These are phyloP conservation scores for Penicillium sp. DNA, from an alignment of 2,329 filamentous ascomycete genomes.

Conservation along the genomic window DNA sequence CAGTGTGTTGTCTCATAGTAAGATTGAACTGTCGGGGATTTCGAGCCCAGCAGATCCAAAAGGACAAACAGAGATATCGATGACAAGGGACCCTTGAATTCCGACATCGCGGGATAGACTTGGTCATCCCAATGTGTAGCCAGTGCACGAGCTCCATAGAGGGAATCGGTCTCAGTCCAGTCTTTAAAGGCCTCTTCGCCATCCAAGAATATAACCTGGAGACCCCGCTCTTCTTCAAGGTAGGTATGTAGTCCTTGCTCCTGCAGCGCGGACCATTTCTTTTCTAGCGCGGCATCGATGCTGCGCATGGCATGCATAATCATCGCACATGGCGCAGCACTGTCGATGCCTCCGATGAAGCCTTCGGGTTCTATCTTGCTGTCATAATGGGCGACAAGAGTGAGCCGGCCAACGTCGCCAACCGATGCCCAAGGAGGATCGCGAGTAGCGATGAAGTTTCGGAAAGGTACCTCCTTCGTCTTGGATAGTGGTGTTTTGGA, in stretches of 20 bases:
- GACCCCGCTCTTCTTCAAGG: conserved; percentile 73
- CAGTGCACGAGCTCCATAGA: conserved; percentile 83
- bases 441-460: conserved; percentile 80
- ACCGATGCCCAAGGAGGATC: conserved; percentile 78
- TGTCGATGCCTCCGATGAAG: conserved; percentile 92
- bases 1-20: conserved; percentile 91
- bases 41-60: conserved; percentile 79
- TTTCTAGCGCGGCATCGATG: conserved; percentile 74
- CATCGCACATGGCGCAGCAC: conserved; percentile 91
- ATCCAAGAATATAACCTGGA: conserved; percentile 88
- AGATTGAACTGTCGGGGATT: conserved; percentile 70
- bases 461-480: conserved; percentile 71
- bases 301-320: conserved; percentile 77
- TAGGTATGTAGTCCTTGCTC: conserved; percentile 52
- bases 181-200: conserved; percentile 86
- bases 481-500: conserved; percentile 75
- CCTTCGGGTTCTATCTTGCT: conserved; percentile 75
- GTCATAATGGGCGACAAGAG: conserved; percentile 92
- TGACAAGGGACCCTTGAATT: conserved; percentile 70
- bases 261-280: conserved; percentile 76
- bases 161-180: conserved; percentile 79
- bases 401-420: conserved; percentile 77
- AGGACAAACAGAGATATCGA: conserved; percentile 87
- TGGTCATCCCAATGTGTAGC: conserved; percentile 77
- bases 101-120: conserved; percentile 68